Conservation (phyloP, 192 early-diverging fungal genomes). For the Coemansia sp. region DNA sequence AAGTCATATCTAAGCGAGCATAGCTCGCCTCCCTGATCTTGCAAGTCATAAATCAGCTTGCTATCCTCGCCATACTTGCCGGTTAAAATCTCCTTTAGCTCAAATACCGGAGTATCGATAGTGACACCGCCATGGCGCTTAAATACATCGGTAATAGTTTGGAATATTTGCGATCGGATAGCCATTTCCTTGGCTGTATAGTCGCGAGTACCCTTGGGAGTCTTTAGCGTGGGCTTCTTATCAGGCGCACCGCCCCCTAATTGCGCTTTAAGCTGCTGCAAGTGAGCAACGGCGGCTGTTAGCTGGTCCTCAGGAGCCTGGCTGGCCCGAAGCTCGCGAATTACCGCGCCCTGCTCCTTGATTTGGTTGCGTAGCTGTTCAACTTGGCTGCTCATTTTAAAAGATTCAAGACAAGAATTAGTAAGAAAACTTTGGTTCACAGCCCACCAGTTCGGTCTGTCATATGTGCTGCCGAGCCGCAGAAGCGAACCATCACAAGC, state of each 20-base stretch:
- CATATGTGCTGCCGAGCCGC: too few species aligned
- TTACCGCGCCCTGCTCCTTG: constrained; percentile 58
- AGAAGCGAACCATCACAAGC: too few species aligned
- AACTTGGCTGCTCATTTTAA: constrained; percentile 17
- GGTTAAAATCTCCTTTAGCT: constrained; percentile 92
- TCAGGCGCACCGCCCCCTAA: constrained; percentile 38
- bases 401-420: too few species aligned
- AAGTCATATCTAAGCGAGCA: constrained; percentile 96
- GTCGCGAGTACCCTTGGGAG: constrained; percentile 91
- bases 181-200: constrained; percentile 97
- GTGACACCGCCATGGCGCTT: constrained; percentile 97
- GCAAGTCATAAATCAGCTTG: constrained; percentile 96
- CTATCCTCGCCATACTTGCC: constrained; percentile 99
- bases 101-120: constrained; percentile 98
- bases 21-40: constrained; percentile 95
- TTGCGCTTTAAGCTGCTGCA: constrained; percentile 64
- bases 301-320: constrained; percentile 60
- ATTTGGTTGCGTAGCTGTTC: constrained; percentile 52
- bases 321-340: constrained; percentile 61
- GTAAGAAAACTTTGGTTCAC: too few species aligned
- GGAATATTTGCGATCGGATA: constrained; percentile 88
- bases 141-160: constrained; percentile 82
- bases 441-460: too few species aligned
- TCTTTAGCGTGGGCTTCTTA: constrained; percentile 66
- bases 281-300: constrained; percentile 56